Evolutionary conservation across 495 filamentous ascomycete genomes (phyloP).

Genomic region (Lentithecium fluviatile): DNA sequence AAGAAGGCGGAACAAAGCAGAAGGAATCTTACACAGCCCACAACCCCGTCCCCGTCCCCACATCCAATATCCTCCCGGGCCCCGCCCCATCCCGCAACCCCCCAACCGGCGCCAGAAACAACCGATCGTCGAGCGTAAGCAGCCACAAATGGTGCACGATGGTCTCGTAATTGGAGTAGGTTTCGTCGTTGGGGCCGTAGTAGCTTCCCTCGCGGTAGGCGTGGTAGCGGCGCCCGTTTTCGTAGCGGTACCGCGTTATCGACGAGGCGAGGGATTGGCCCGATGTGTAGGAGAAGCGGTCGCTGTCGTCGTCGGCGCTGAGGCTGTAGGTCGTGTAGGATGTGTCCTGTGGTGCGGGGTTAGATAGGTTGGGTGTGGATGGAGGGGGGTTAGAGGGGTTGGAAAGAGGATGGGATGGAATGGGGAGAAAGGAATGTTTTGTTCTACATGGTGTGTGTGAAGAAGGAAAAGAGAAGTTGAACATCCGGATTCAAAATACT

Average conservation of each 20-base stretch:
- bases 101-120: conserved; percentile 38
- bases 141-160: conserved; percentile 39
- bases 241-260: conserved; percentile 39
- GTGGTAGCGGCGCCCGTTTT: conserved; percentile 41
- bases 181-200: conserved; percentile 34
- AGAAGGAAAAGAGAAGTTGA: too few species aligned
- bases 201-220: conserved; percentile 36
- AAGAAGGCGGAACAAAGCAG: not conserved
- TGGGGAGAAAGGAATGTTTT: too few species aligned
- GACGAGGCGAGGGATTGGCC: conserved; percentile 35
- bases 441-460: too few species aligned
- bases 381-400: too few species aligned
- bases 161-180: conserved; percentile 15
- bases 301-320: conserved; percentile 23
- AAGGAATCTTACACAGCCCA: conserved; percentile 38
- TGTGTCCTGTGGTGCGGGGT: too few species aligned
- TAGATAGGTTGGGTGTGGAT: too few species aligned
- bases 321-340: conserved; percentile 8
- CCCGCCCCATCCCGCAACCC: conserved; percentile 2
- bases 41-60: conserved; percentile 42
- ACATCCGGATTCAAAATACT: too few species aligned
- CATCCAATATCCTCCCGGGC: conserved; percentile 38
- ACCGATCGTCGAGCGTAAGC: conserved; percentile 36
- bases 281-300: conserved; percentile 30
- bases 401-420: too few species aligned